Evolutionary conservation across 352 stramenopile genomes (phyloP), one percentile per base, ranked within the genome.

Genomic region (Pythium brassicae): DNA sequence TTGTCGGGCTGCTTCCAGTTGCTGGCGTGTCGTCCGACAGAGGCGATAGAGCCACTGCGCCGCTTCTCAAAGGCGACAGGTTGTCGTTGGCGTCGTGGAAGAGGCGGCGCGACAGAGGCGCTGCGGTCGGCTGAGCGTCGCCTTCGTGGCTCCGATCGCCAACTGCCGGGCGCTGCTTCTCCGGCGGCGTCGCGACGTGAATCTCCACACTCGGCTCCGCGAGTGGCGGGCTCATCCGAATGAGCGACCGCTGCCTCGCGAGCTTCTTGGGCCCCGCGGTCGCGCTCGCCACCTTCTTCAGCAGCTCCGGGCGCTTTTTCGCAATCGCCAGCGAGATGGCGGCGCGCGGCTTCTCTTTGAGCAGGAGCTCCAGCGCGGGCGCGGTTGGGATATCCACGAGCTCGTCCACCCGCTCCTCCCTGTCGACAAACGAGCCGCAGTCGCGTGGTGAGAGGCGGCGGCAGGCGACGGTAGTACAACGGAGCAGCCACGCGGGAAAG

Each of bases 371-470:
- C 46, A 72, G 77, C 10, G 66, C 57, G 2, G 74, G 72, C 11
- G 42, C 51, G 1, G 69, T 75, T 2, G 72, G 74, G 19, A 87
- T 68, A 11, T 77, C 55, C 5, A 75, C 56, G 2, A 89, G 62
- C 46, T 87, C 78, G 8, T 74, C 61, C 11, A 80, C 46, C 40
- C 65, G 68, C n/a, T 83, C 69, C 25, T 59, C 67, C 82, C 82
- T 89, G 22, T 26, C 43, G 7, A 49, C 12, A 34, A 12, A 47
- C n/a, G n/a, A n/a, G n/a, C n/a, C n/a, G 4, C 22, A 52, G 3
- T 49, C 42, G n/a, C 19, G n/a, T n/a, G n/a, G n/a, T n/a, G n/a
- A n/a, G n/a, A n/a, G n/a, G n/a, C n/a, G n/a, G n/a, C n/a, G n/a
- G n/a, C n/a, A n/a, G n/a, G n/a, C n/a, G n/a, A n/a, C n/a, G n/a